Conservation (phyloP, 1,284 basidiomycete genomes). For the Cutaneotrichosporon daszewskae region DNA sequence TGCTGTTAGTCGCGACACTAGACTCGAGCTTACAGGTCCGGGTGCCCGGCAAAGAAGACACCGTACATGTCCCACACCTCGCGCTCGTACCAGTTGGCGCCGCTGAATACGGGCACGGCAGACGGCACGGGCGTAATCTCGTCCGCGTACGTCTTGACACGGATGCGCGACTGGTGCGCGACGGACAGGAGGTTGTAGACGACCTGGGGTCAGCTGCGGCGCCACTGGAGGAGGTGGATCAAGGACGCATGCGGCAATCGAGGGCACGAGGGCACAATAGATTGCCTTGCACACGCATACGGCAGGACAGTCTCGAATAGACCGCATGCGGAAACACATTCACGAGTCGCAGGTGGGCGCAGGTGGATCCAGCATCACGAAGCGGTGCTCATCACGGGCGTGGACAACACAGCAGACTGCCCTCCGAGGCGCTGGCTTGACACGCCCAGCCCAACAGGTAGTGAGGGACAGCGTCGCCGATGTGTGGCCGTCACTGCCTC, state of each 20-base stretch:
- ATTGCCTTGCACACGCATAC: too few species aligned
- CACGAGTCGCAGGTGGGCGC: not conserved
- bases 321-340: too few species aligned
- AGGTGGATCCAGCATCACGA: too few species aligned
- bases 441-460: too few species aligned
- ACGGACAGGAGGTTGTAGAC: conserved; percentile 92
- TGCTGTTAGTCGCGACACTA: conserved; percentile 38
- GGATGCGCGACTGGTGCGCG: conserved; percentile 65
- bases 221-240: too few species aligned
- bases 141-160: conserved; percentile 96
- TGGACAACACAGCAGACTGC: too few species aligned
- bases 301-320: too few species aligned
- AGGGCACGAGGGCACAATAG: too few species aligned
- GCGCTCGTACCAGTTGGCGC: conserved; percentile 95
- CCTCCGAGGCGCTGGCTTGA: too few species aligned
- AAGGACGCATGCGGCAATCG: not conserved
- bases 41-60: conserved; percentile 93
- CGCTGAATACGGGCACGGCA: conserved; percentile 69
- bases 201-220: conserved; percentile 52
- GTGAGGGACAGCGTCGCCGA: too few species aligned
- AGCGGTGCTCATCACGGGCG: too few species aligned
- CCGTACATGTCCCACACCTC: conserved; percentile 98
- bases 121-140: conserved; percentile 94
- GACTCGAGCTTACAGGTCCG: conserved; percentile 70
- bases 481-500: too few species aligned